phyloP scores from a whole-genome alignment of 129 eudicot species.

The Logfia minima region DNA sequence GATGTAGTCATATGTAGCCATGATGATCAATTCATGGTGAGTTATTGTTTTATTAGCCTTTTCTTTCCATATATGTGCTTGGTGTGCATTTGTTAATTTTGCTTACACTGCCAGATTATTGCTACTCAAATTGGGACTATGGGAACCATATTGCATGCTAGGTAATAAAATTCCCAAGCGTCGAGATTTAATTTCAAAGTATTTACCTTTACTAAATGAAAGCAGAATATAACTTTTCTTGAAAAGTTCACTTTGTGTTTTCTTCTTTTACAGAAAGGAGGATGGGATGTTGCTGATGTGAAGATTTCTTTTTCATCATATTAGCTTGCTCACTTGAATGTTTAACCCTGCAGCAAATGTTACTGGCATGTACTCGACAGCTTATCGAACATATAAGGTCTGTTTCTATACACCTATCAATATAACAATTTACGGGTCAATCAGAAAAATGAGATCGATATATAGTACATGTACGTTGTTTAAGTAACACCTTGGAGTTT shows the following conservation, averaged over 20 bases:
- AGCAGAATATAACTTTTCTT: neutral
- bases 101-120: conserved; percentile 52
- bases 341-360: conserved; percentile 69
- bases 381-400: conserved; percentile 90
- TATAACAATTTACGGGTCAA: neutral
- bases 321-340: conserved; percentile 28
- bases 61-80: neutral
- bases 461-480: neutral
- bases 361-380: conserved; percentile 82
- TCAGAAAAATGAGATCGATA: neutral
- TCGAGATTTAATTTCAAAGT: neutral
- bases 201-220: neutral
- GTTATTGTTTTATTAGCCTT: conserved; percentile 27
- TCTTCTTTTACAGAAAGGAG: no score
- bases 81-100: conserved; percentile 16
- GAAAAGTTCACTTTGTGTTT: neutral
- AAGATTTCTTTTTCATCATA: neutral
- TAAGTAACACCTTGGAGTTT: neutral
- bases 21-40: conserved; percentile 67
- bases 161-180: conserved; percentile 35
- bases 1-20: conserved; percentile 59
- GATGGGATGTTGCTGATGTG: no score
- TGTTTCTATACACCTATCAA: neutral
- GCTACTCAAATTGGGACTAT: conserved; percentile 94
- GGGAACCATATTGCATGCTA: conserved; percentile 91